phyloP scores from a whole-genome alignment of 306 rosid genomes.

The Psophocarpus tetragonolobus region DNA sequence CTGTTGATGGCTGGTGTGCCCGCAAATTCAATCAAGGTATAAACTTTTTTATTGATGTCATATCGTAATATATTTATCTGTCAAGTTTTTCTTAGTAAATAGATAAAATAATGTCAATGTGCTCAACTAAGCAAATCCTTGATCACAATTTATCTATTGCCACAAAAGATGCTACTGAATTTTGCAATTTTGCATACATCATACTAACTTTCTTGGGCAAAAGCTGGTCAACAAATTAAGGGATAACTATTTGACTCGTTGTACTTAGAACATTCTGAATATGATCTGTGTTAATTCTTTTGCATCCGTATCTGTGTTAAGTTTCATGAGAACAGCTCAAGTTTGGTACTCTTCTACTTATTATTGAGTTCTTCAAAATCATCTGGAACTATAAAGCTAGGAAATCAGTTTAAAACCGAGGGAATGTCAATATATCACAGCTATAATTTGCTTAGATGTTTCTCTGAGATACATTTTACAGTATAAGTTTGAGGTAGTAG shows the following conservation, averaged over 20 bases:
- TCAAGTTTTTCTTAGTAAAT: not conserved
- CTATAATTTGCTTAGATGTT: constrained; percentile 17
- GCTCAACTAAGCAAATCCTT: not conserved
- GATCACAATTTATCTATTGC: not conserved
- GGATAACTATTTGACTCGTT: constrained; percentile 5
- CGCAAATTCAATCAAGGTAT: constrained; percentile 99
- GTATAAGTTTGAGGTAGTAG: not conserved
- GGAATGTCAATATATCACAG: not conserved
- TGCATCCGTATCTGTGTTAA: constrained; percentile 7
- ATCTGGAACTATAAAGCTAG: not conserved
- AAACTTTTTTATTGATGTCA: not conserved
- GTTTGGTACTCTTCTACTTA: constrained; percentile 4
- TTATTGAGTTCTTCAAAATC: constrained; percentile 11
- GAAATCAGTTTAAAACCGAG: constrained; percentile 19
- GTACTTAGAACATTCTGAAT: not conserved
- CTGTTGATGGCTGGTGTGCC: constrained; percentile 98
- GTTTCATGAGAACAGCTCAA: constrained; percentile 13
- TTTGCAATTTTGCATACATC: not conserved
- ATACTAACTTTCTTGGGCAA: constrained; percentile 16
- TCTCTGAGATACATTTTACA: not conserved
- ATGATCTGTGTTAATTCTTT: not conserved
- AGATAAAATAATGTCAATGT: not conserved
- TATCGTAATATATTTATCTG: not conserved
- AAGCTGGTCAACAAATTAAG: constrained; percentile 12
- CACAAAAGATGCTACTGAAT: not conserved